Base-by-base conservation (phyloP, 768 basidiomycete species). In the Collybiopsis confluens region DNA sequence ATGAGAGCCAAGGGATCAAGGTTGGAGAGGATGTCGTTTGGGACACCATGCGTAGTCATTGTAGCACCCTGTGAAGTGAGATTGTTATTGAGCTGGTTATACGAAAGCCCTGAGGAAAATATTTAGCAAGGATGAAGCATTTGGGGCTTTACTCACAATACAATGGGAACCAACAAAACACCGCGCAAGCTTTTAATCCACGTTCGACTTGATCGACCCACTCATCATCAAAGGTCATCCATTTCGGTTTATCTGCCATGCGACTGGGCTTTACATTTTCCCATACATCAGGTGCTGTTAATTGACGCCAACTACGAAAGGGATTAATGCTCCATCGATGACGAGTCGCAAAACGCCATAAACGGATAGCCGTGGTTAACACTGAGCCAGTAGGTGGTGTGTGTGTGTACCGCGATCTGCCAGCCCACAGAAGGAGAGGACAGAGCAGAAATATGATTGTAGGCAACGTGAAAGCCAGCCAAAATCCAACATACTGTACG, bases 201-300 rank as follows among this genome's bases (percentile, higher is more conserved):
- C 88, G 78, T 50, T 73, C 71, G 38, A 90, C 79, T 61, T 91
- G 88, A 46, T 89, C 87, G 11, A 91, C 86, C 86, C 87, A 90
- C 48, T 73, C 63, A 60, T 91, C 89, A 59, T 90, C 87, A 55
- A 82, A 90, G 5, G 68, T 82, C 86, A 90, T 89, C 88, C 87
- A 90, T 4, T 28, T 24, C 0, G 87, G 88, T 45, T 72, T 77
- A 27, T 69, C 68, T 1, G 64, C 76, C 2, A 62, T 60, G 33
- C 74, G 67, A 59, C 84, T 86, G 0, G 89, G 89, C 64, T 87
- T 88, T 2, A 73, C 85, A 42, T 59, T 70, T 43, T 90, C 87
- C 88, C 86, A 91, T 71, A 90, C 88, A 57, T 83, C 83, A n/a
- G 71, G 59, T 0, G 80, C 74, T 9, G 70, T 78, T 45, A 86